A percentile compares a stretch with the other conserved stretches of the same genome.
Evolutionary conservation across 2,329 filamentous ascomycete genomes (phyloP).

Genomic region (Colletotrichum navitas): DNA sequence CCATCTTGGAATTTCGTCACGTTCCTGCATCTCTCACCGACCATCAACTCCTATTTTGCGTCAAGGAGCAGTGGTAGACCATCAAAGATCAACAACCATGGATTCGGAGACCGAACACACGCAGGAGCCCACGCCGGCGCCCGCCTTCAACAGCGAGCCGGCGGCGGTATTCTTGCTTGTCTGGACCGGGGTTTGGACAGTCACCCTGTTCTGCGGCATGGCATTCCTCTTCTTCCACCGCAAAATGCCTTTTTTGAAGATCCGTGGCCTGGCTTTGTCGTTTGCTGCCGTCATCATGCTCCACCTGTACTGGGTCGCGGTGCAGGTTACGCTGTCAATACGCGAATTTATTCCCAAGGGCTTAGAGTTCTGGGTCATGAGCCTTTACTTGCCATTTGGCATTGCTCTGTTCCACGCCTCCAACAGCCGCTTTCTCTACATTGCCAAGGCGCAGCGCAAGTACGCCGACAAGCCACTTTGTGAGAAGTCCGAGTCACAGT

Average conservation of each 20-base stretch:
- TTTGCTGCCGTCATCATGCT: constrained; percentile 54
- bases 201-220: constrained; percentile 55
- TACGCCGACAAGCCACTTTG: constrained; percentile 40
- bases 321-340: constrained; percentile 55
- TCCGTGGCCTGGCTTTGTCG: constrained; percentile 48
- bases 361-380: constrained; percentile 76
- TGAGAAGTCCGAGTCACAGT: constrained; percentile 29
- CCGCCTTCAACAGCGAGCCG: constrained; percentile 47
- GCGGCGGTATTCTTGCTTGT: constrained; percentile 58
- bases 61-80: background rate
- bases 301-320: constrained; percentile 58
- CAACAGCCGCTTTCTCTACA: constrained; percentile 70
- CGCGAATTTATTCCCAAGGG: constrained; percentile 61
- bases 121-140: constrained; percentile 10
- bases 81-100: constrained; percentile 14
- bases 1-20: background rate
- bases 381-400: constrained; percentile 72
- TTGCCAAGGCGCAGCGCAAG: constrained; percentile 65
- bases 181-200: constrained; percentile 55
- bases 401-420: constrained; percentile 76
- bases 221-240: constrained; percentile 55
- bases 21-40: constrained; percentile 10
- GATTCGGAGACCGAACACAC: constrained; percentile 5
- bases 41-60: background rate
- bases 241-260: constrained; percentile 55